Conservation (phyloP, 768 basidiomycete species). For the Podaxis pistillaris region DNA sequence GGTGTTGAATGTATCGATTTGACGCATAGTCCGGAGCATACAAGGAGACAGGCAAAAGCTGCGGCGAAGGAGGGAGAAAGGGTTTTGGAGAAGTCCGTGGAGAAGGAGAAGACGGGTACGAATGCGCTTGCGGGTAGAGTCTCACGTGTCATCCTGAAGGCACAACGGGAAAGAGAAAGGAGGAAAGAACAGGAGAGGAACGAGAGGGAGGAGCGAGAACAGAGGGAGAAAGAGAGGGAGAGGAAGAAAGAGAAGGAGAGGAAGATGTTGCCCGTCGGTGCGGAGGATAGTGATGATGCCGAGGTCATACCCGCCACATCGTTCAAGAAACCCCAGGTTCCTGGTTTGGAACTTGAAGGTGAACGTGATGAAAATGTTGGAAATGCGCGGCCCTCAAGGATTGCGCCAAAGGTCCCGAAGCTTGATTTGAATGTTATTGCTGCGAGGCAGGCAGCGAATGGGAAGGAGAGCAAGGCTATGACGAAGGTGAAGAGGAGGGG, state of each 20-base stretch:
- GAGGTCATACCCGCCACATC: conserved; percentile 4
- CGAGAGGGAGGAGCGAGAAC: not conserved
- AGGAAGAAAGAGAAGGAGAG: conserved; percentile 8
- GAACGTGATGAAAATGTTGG: not conserved
- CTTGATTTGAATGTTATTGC: not conserved
- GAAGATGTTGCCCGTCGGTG: conserved; percentile 17
- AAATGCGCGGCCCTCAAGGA: not conserved
- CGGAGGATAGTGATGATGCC: conserved; percentile 13
- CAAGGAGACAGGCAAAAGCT: not conserved
- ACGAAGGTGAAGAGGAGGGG: conserved; percentile 25
- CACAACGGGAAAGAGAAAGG: not conserved
- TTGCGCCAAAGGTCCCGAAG: not conserved
- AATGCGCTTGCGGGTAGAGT: not conserved
- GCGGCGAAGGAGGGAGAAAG: not conserved
- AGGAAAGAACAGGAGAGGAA: conserved; percentile 1
- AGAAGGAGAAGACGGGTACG: not conserved
- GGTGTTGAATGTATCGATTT: conserved; percentile 5
- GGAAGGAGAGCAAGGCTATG: conserved; percentile 19
- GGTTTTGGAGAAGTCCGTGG: not conserved
- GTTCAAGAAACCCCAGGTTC: not conserved
- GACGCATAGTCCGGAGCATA: not conserved
- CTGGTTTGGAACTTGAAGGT: not conserved
- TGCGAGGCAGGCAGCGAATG: not conserved
- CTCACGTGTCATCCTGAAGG: not conserved
- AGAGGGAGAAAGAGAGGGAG: conserved; percentile 1